Conservation (phyloP, 164 flowering plant genomes). For the Piper betle region DNA sequence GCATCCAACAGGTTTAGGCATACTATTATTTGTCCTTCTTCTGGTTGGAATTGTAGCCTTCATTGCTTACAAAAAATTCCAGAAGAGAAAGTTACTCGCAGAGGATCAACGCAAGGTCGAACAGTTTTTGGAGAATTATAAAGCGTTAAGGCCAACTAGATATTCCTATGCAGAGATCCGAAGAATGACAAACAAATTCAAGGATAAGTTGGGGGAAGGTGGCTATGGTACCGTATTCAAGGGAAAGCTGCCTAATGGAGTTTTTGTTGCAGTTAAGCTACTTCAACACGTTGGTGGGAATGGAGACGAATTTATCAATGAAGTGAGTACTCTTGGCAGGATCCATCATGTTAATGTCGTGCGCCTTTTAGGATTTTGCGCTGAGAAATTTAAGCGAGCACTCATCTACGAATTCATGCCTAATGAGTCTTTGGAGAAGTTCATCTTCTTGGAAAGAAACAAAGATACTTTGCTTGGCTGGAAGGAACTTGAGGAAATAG, state of each 20-base stretch:
- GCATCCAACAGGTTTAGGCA: neutral
- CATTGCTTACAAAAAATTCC: neutral
- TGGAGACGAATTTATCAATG: slow-evolving; percentile 18
- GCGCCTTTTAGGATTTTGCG: slow-evolving; percentile 17
- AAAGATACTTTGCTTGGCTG: neutral
- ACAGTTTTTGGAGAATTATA: slow-evolving; percentile 12
- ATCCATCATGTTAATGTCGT: slow-evolving; percentile 16
- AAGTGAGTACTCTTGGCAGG: slow-evolving; percentile 15
- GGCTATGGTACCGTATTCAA: slow-evolving; percentile 8
- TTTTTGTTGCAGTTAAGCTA: neutral
- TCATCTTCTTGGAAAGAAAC: slow-evolving; percentile 3
- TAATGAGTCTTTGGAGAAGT: slow-evolving; percentile 19
- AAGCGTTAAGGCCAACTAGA: slow-evolving; percentile 18
- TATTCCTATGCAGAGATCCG: slow-evolving; percentile 20
- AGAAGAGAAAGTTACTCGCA: neutral
- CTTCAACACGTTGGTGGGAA: neutral
- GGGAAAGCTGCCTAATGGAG: slow-evolving; percentile 7
- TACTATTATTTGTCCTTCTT: neutral
- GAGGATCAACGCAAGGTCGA: slow-evolving; percentile 1
- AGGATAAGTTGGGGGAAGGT: slow-evolving; percentile 28
- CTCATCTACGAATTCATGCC: slow-evolving; percentile 22
- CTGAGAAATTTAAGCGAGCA: slow-evolving; percentile 4
- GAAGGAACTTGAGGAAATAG: slow-evolving; percentile 11
- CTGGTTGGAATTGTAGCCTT: neutral
- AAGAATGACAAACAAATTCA: slow-evolving; percentile 27